Evolutionary conservation across 805 yeast genomes (phyloP), one percentile per base, ranked within the genome.

Genomic region (Huiozyma sinensis): DNA sequence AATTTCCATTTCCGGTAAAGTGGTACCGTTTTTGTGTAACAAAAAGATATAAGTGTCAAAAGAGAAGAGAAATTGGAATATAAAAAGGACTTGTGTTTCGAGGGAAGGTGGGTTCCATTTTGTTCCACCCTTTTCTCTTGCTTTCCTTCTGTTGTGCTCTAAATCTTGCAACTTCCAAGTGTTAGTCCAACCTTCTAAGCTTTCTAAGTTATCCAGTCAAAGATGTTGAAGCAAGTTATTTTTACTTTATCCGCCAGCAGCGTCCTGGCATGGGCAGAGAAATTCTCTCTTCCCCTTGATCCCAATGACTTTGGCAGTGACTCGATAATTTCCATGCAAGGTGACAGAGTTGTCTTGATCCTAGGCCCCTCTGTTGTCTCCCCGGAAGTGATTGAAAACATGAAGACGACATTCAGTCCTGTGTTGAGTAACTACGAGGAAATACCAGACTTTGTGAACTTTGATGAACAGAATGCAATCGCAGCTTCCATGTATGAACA

Each of bases 391-490:
- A 28, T 56, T 12, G 52, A 50, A 36, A 45, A 49, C 33, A 38
- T 58, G 38, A 45, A 49, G 38, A 47, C 44, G 9, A 48, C 55
- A 27, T 53, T 61, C 0, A 57, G 56, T 43, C 50, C 57, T 43
- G 49, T 56, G 2, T 50, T 58, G 47, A 52, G 57, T 31, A 56
- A 55, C 46, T 41, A 56, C 13, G 57, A 58, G n/a, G 56, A 49
- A 6, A 32, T 52, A 35, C 63, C 61, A 17, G 56, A 57, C 43
- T 58, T 58, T 45, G 48, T 57, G 28, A 57, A 52, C 24, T 33
- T 48, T 3, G 52, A 47, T 11, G 58, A 57, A 36, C 56, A 54
- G 24, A 17, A 17, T 17, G 24, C 24, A 17, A 17, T 17, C 4
- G 24, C 24, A 4, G 24, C 24, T 17, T 17, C 24, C 24, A 17